Conservation (phyloP, 176 grass and related monocot species). For the Thalia dealbata region DNA sequence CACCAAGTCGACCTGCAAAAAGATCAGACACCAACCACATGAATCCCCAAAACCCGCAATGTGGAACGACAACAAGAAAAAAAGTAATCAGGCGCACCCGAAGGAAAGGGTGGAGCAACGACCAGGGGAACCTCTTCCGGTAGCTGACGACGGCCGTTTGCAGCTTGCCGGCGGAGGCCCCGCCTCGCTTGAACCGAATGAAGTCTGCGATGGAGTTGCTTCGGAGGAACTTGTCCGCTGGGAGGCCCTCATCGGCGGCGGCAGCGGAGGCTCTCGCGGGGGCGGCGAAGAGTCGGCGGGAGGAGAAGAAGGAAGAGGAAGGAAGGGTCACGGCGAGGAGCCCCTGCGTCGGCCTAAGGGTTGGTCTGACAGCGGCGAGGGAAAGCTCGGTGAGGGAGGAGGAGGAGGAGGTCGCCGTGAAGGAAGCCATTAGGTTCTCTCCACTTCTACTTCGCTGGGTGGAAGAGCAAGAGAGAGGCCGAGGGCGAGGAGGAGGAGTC, state of each 20-base stretch:
- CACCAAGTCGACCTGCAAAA: slow-evolving; percentile 74
- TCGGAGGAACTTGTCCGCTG: slow-evolving; percentile 24
- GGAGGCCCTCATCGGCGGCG: neutral
- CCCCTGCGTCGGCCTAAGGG: neutral
- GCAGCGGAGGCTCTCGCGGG: neutral
- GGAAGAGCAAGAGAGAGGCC: neutral
- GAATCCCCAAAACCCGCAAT: neutral
- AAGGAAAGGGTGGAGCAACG: slow-evolving; percentile 50
- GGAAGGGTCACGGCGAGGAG: neutral
- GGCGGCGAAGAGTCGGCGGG: slow-evolving; percentile 18
- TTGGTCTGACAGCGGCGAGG: neutral
- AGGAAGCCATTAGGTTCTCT: neutral
- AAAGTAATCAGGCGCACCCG: slow-evolving; percentile 23
- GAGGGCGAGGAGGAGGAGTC: neutral
- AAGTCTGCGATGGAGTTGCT: slow-evolving; percentile 49
- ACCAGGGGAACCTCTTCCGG: slow-evolving; percentile 60
- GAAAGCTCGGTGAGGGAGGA: neutral
- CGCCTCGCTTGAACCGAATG: slow-evolving; percentile 45
- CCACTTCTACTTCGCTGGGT: too few species aligned
- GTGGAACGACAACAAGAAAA: neutral
- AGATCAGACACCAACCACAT: neutral
- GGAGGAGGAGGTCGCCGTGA: neutral
- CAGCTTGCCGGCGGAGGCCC: slow-evolving; percentile 31
- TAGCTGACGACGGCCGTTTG: slow-evolving; percentile 77
- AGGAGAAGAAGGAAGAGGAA: slow-evolving; percentile 12